phyloP scores from a whole-genome alignment of 768 basidiomycete genomes.

The Hygrophorus russula region DNA sequence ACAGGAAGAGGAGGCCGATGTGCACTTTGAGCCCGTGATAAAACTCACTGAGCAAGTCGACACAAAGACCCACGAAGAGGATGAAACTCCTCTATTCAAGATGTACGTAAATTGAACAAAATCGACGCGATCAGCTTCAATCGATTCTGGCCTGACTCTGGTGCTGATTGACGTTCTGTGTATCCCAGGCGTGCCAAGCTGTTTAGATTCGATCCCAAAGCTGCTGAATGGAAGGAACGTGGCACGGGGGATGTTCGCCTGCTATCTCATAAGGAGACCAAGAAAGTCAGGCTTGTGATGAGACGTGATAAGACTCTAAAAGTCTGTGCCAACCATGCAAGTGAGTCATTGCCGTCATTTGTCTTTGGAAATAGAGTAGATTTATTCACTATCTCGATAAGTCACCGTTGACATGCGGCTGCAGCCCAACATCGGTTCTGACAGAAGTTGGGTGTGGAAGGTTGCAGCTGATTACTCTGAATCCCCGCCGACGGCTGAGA shows the following conservation, averaged over 20 bases:
- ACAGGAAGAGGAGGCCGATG: constrained; percentile 73
- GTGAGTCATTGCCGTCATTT: constrained; percentile 36
- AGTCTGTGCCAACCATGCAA: constrained; percentile 95
- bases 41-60: constrained; percentile 94
- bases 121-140: constrained; percentile 21
- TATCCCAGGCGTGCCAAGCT: constrained; percentile 93
- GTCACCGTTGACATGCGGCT: constrained; percentile 87
- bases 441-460: constrained; percentile 99
- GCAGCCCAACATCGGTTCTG: constrained; percentile 96
- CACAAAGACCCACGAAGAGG: constrained; percentile 90
- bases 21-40: constrained; percentile 93
- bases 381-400: constrained; percentile 16
- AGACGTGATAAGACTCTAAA: constrained; percentile 99
- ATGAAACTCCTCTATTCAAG: constrained; percentile 90
- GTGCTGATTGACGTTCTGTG: neutral
- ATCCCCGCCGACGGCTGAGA: constrained; percentile 81
- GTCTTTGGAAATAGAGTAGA: neutral
- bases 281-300: constrained; percentile 96
- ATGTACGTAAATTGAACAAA: constrained; percentile 52
- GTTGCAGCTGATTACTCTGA: constrained; percentile 94
- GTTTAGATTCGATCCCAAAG: constrained; percentile 77
- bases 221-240: constrained; percentile 95
- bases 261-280: constrained; percentile 77
- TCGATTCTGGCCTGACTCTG: constrained; percentile 14
- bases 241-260: constrained; percentile 95